These are phyloP conservation scores for Dendrostoma leiphaemia DNA, from an alignment of 2,329 filamentous ascomycete species.

Conservation along the genomic window DNA sequence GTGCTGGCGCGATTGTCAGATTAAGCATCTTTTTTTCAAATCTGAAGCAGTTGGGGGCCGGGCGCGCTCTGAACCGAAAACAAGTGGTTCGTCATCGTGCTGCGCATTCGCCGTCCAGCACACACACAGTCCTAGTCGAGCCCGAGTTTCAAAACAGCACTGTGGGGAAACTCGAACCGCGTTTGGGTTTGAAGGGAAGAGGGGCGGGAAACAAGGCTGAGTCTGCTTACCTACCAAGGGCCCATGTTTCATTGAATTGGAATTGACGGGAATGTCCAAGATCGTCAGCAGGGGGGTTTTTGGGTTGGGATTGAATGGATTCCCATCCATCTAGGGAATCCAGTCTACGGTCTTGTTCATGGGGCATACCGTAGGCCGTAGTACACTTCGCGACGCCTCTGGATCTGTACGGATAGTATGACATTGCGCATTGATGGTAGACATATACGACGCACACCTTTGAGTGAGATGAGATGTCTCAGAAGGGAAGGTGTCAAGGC, in stretches of 20 bases:
- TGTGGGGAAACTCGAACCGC: constrained; percentile 1
- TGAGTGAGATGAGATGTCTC: no score
- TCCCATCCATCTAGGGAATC: no score
- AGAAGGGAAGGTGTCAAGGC: not conserved
- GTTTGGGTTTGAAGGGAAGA: not conserved
- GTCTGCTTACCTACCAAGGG: not conserved
- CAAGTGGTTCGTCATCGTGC: constrained; percentile 11
- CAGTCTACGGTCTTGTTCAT: no score
- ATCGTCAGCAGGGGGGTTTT: no score
- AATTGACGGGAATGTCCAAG: no score
- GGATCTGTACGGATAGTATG: not conserved
- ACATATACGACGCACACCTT: no score
- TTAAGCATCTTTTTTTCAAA: constrained; percentile 14
- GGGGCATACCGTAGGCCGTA: no score
- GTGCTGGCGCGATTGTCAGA: not conserved
- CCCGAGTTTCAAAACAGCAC: not conserved
- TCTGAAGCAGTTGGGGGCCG: constrained; percentile 6
- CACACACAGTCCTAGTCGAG: no score
- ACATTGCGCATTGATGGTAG: no score
- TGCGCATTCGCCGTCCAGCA: no score
- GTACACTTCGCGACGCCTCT: no score
- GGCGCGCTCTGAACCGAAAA: constrained; percentile 8
- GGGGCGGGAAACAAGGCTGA: not conserved
- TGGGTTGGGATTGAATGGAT: no score
- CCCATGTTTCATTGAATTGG: not conserved